Conservation (phyloP, 2,329 filamentous ascomycete genomes). For the Graphilbum ipis-grandicollis region DNA sequence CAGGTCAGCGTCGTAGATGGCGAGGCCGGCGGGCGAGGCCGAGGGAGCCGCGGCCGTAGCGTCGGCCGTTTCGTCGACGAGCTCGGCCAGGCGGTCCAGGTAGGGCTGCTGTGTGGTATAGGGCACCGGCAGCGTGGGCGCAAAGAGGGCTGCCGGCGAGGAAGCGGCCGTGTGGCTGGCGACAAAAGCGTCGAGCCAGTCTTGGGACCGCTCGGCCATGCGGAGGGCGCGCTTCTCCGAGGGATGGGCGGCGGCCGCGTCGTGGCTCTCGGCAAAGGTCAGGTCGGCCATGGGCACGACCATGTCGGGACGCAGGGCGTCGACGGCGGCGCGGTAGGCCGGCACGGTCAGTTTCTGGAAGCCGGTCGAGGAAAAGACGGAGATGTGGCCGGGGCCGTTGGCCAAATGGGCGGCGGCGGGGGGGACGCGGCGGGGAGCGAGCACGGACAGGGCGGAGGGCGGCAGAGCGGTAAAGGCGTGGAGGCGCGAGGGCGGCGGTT, state of each 20-base stretch:
- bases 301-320: constrained; percentile 61
- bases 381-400: constrained; percentile 54
- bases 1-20: constrained; percentile 59
- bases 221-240: constrained; percentile 58
- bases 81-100: constrained; percentile 47
- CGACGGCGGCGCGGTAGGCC: constrained; percentile 49
- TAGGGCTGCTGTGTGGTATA: constrained; percentile 66
- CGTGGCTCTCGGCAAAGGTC: constrained; percentile 14
- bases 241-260: constrained; percentile 15
- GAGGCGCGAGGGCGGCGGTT: constrained; percentile 25
- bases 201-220: constrained; percentile 74
- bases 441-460: constrained; percentile 44
- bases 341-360: constrained; percentile 54
- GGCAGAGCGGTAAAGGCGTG: constrained; percentile 64
- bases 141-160: constrained; percentile 28
- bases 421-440: constrained; percentile 64
- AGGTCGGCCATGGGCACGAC: constrained; percentile 65
- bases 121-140: constrained; percentile 58
- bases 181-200: constrained; percentile 55
- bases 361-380: constrained; percentile 73
- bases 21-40: constrained; percentile 36
- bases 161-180: constrained; percentile 10
- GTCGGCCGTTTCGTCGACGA: neutral
- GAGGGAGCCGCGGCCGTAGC: constrained; percentile 30
- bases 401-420: constrained; percentile 53